These are phyloP conservation scores for Aulographum hederae DNA, from an alignment of 2,329 filamentous ascomycete genomes.

Conservation along the genomic window DNA sequence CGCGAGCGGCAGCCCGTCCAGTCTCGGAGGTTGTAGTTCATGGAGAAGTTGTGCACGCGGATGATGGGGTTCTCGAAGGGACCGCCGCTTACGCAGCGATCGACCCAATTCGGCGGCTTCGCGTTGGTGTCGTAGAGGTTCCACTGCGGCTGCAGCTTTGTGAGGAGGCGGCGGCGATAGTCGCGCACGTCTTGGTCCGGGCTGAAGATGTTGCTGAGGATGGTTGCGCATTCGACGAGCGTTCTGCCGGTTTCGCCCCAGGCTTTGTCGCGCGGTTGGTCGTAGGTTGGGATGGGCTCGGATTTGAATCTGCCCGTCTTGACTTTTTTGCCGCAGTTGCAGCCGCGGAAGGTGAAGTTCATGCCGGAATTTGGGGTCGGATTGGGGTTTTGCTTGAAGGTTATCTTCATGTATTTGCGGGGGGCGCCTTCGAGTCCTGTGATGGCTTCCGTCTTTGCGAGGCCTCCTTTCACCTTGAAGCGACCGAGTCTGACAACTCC, in stretches of 20 bases:
- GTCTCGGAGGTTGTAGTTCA: constrained; percentile 7
- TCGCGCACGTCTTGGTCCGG: constrained; percentile 1
- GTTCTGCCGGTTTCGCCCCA: constrained; percentile 1
- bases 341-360: too few species aligned
- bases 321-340: too few species aligned
- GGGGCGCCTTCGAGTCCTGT: too few species aligned
- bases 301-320: background rate
- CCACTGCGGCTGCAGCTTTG: constrained; percentile 2
- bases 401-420: too few species aligned
- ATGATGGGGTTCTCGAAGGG: constrained; percentile 7
- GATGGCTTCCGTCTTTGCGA: constrained; percentile 6
- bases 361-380: too few species aligned
- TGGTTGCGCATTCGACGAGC: constrained; percentile 1
- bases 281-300: constrained; percentile 2
- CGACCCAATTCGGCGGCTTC: constrained; percentile 1
- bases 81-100: constrained; percentile 6
- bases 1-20: constrained; percentile 8
- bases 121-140: constrained; percentile 2
- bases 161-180: background rate
- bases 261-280: background rate
- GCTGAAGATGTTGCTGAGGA: background rate
- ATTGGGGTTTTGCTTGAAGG: too few species aligned
- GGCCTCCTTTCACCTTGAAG: constrained; percentile 7
- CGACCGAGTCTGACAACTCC: constrained; percentile 10
- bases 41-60: constrained; percentile 10